A percentile compares a stretch with the other conserved stretches of the same genome.
Conservation (phyloP, 495 filamentous ascomycete species). For the Penicillium samsonianum region DNA sequence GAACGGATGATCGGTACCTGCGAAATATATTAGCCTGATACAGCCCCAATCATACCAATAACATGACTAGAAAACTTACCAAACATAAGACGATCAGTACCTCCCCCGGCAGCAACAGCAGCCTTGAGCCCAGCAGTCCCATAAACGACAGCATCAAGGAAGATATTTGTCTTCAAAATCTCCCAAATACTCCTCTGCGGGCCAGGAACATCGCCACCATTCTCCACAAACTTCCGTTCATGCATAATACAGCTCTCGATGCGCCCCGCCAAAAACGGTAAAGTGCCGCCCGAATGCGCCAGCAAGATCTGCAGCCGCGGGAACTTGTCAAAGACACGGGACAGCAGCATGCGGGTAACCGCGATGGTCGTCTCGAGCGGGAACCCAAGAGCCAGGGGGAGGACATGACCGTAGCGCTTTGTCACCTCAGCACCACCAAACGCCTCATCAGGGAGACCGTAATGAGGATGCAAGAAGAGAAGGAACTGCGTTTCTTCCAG, state of each 20-base stretch:
- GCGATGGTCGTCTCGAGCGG: slow-evolving; percentile 94
- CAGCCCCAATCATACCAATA: not conserved
- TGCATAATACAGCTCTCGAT: slow-evolving; percentile 87
- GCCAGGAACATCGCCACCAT: slow-evolving; percentile 50
- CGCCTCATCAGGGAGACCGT: slow-evolving; percentile 77
- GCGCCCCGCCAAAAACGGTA: slow-evolving; percentile 86
- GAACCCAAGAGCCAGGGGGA: slow-evolving; percentile 85
- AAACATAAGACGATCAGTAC: slow-evolving; percentile 70
- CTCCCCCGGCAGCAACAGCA: slow-evolving; percentile 59
- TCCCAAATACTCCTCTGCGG: slow-evolving; percentile 67
- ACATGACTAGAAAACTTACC: slow-evolving; percentile 44
- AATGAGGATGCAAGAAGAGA: slow-evolving; percentile 91
- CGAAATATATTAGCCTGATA: slow-evolving; percentile 14
- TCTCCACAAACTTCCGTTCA: slow-evolving; percentile 67
- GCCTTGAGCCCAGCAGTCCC: slow-evolving; percentile 71
- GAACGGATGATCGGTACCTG: slow-evolving; percentile 90
- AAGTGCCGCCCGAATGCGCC: slow-evolving; percentile 84
- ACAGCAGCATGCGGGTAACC: slow-evolving; percentile 80
- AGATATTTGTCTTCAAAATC: slow-evolving; percentile 81
- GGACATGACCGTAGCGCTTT: slow-evolving; percentile 80
- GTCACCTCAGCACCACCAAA: slow-evolving; percentile 60
- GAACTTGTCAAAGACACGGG: slow-evolving; percentile 81
- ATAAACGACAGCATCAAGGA: slow-evolving; percentile 88
- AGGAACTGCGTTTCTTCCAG: slow-evolving; percentile 63
- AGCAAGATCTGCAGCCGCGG: slow-evolving; percentile 70